Evolutionary conservation across 164 flowering plant species (phyloP), one percentile per base, ranked within the genome.

Genomic region (Macadamia integrifolia): DNA sequence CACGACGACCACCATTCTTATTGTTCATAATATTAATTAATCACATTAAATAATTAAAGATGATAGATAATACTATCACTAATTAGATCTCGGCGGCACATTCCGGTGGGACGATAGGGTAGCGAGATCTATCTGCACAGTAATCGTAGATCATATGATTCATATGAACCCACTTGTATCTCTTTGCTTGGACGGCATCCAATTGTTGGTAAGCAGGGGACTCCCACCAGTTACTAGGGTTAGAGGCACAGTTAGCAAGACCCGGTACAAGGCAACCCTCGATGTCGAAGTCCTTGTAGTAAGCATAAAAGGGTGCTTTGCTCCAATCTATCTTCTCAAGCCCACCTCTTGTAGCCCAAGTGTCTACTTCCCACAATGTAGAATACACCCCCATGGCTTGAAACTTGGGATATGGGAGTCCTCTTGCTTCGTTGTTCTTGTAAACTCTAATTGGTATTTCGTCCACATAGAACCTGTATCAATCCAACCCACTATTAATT

Each of bases 341-440:
- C 18, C 88, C 88, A 0, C 88, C 88, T 17, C 87, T 73, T 40
- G 88, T 85, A 0, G 91, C 91, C 89, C 89, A 87, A 30, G 81
- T 82, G 53, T 85, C 81, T 13, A 85, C 87, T 74, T 84, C 84
- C 88, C 88, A 85, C 49, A 85, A 55, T 3, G 85, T 85, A 17
- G 88, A 83, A 65, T 62, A 85, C 6, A 85, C 71, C 15, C 84
- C 83, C 88, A 85, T 85, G 23, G 87, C 76, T 30, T 85, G 86
- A 32, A 15, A n/a, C 46, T 68, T 81, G 0, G 88, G 88, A 71
- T 35, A 82, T 42, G 84, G 84, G 9, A 83, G 29, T 14, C 83
- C 76, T 63, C 53, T 80, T 1, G 78, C 81, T 63, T 76, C 81
- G 44, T 77, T 77, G 78, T 86, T 84, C 77, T 81, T 84, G 86